These are phyloP conservation scores for Salvia miltiorrhiza DNA, from an alignment of 257 asterid genomes.

Conservation along the genomic window DNA sequence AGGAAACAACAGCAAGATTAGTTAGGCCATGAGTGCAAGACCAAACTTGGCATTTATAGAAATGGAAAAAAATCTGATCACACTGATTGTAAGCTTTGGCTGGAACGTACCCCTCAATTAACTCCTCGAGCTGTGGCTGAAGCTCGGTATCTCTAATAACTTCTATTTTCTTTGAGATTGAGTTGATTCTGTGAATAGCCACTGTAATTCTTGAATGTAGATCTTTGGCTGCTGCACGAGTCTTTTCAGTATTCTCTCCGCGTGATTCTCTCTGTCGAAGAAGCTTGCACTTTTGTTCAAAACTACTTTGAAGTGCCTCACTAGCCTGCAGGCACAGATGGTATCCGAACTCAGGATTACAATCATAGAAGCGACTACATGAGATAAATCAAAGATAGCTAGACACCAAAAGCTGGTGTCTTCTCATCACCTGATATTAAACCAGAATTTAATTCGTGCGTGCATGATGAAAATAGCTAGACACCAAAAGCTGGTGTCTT, in stretches of 20 bases:
- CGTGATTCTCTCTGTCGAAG: constrained; percentile 84
- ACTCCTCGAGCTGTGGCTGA: constrained; percentile 95
- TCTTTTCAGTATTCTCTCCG: constrained; percentile 65
- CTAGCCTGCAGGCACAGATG: constrained; percentile 51
- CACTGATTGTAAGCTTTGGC: not conserved
- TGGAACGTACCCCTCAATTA: constrained; percentile 62
- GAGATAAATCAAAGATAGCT: not conserved
- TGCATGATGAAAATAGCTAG: not conserved
- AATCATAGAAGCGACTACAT: not conserved
- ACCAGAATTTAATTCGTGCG: too few relatives aligned
- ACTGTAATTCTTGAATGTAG: constrained; percentile 82
- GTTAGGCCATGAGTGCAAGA: not conserved
- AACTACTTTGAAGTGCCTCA: constrained; percentile 55
- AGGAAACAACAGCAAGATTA: not conserved
- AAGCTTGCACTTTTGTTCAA: constrained; percentile 69
- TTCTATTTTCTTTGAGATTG: constrained; percentile 82
- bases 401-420: too few relatives aligned
- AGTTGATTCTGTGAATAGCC: constrained; percentile 81
- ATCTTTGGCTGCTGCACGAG: constrained; percentile 84
- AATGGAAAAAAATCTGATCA: not conserved
- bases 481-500: not conserved
- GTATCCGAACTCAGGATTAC: not conserved
- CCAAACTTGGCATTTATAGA: not conserved
- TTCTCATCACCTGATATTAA: too few relatives aligned
- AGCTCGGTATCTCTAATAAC: constrained; percentile 87